Evolutionary conservation across 306 rosid genomes (phyloP).

Genomic region (Spatholobus suberectus): DNA sequence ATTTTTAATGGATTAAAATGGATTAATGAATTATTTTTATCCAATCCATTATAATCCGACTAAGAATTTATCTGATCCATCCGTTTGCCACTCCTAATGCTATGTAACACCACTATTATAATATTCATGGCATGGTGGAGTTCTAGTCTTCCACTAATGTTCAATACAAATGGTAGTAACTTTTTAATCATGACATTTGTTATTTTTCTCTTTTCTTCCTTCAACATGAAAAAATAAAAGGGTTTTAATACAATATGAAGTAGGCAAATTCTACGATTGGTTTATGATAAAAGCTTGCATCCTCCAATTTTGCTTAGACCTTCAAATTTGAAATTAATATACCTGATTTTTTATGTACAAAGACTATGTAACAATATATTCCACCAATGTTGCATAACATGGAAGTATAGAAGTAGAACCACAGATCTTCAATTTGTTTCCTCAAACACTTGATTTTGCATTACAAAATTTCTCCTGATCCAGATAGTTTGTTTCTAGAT

Average conservation of each 20-base stretch:
- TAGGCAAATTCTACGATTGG: not conserved
- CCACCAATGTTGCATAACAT: not conserved
- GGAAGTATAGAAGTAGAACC: not conserved
- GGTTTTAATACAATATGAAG: not conserved
- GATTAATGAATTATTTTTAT: no score
- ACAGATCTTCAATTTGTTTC: not conserved
- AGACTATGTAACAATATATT: not conserved
- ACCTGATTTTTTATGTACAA: not conserved
- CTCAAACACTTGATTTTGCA: conserved; percentile 14
- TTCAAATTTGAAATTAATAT: not conserved
- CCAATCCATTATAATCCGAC: no score
- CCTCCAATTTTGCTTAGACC: not conserved
- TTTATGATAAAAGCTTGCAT: not conserved
- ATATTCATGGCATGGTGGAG: not conserved
- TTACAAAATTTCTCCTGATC: not conserved
- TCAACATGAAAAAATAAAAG: conserved; percentile 2
- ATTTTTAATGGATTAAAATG: no score
- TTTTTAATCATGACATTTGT: not conserved
- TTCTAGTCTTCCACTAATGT: not conserved
- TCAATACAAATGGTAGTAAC: conserved; percentile 3
- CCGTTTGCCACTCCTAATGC: no score
- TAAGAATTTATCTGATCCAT: no score
- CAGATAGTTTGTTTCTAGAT: conserved; percentile 2
- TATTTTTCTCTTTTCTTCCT: not conserved
- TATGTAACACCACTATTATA: conserved; percentile 18